These are phyloP conservation scores for Pestalotiopsis sp. DNA, from an alignment of 2,329 filamentous ascomycete species.

Conservation along the genomic window DNA sequence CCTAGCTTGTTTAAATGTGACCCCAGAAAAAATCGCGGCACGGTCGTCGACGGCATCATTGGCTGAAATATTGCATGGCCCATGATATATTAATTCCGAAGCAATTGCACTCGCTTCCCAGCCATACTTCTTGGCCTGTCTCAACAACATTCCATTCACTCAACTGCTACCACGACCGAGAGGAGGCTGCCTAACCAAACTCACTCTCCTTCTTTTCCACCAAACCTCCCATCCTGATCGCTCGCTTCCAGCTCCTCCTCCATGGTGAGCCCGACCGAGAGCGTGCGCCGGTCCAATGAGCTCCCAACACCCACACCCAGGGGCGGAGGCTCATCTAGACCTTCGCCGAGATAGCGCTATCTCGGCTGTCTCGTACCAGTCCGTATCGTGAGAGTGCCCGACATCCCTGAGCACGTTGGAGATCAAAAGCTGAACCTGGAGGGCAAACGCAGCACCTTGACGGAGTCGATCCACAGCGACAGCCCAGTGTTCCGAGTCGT, in stretches of 20 bases:
- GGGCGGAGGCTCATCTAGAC: conserved; percentile 6
- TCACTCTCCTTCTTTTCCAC: not conserved
- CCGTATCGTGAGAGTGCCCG: not conserved
- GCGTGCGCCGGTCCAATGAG: conserved; percentile 1
- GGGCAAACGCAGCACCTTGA: not conserved
- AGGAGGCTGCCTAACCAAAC: not conserved
- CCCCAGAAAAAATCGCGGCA: conserved; percentile 8
- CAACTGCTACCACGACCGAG: not conserved
- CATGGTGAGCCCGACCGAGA: not conserved
- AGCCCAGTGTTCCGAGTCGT: conserved; percentile 14
- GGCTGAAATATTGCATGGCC: not conserved
- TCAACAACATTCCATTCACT: not conserved
- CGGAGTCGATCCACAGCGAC: conserved; percentile 12
- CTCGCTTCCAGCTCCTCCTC: not conserved
- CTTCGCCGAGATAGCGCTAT: conserved; percentile 11
- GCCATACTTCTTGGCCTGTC: conserved; percentile 6
- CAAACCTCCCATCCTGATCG: not conserved
- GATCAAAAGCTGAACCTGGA: not conserved
- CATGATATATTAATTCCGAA: conserved; percentile 8
- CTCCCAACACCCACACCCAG: conserved; percentile 1
- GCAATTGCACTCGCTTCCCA: not conserved
- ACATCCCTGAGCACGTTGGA: not conserved
- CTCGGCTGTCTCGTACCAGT: conserved; percentile 11
- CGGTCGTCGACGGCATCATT: conserved; percentile 6
- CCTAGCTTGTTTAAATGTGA: conserved; percentile 2